Conservation (phyloP, 176 grass and related monocot species). For the Triticum monococcum region DNA sequence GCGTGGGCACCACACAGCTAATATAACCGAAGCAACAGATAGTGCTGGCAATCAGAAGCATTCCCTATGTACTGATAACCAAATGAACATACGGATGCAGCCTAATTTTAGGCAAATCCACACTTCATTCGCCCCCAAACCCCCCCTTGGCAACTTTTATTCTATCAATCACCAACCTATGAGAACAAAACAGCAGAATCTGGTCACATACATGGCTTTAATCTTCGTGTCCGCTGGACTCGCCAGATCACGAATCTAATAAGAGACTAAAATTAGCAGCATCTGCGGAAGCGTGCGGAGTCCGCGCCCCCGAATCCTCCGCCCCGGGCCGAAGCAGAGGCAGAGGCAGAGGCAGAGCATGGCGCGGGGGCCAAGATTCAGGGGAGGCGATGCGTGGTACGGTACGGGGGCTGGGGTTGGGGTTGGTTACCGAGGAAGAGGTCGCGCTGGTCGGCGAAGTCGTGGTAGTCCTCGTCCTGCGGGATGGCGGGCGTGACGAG, state of each 20-base stretch:
- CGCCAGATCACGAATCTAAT: background rate
- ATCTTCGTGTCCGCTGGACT: too few species aligned
- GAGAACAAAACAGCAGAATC: too few species aligned
- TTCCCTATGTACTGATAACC: too few species aligned
- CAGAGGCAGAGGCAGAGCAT: too few species aligned
- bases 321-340: too few species aligned
- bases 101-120: too few species aligned
- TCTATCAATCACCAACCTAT: background rate
- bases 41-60: background rate
- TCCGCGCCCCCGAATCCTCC: background rate
- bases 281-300: background rate
- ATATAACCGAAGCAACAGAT: too few species aligned
- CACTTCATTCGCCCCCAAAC: too few species aligned
- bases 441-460: conserved; percentile 83
- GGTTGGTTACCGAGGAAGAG: conserved; percentile 64
- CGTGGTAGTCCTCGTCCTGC: conserved; percentile 83
- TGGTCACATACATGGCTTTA: background rate
- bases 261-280: background rate
- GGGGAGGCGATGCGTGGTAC: background rate
- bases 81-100: background rate
- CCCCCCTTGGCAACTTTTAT: too few species aligned
- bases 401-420: too few species aligned
- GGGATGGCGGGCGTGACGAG: conserved; percentile 85
- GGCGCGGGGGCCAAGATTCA: too few species aligned
- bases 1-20: too few species aligned